phyloP scores from a whole-genome alignment of 2,329 filamentous ascomycete species.

The Metarhizium robertsii region DNA sequence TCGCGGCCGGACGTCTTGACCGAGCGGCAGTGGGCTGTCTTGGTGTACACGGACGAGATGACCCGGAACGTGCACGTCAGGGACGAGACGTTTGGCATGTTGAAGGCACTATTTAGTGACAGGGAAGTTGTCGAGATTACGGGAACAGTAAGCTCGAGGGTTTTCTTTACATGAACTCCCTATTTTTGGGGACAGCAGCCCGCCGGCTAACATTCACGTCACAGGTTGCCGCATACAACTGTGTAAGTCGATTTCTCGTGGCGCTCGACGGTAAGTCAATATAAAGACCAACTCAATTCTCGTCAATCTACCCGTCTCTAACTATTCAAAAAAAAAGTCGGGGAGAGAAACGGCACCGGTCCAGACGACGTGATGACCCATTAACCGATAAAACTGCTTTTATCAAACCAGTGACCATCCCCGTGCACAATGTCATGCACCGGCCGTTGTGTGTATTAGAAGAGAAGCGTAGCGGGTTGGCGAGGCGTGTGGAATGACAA shows the following conservation, averaged over 20 bases:
- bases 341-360: slow-evolving; percentile 45
- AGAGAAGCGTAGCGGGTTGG: not conserved
- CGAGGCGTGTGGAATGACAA: not conserved
- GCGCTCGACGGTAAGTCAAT: slow-evolving; percentile 60
- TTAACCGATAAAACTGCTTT: slow-evolving; percentile 13
- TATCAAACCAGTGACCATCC: not conserved
- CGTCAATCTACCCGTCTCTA: slow-evolving; percentile 5
- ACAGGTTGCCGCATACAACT: slow-evolving; percentile 67
- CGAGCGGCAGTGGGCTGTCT: slow-evolving; percentile 55
- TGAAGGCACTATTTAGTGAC: slow-evolving; percentile 56
- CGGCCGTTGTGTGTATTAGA: not conserved
- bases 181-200: slow-evolving; percentile 8
- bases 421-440: not conserved
- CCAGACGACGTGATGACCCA: slow-evolving; percentile 31
- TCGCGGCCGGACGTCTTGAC: slow-evolving; percentile 33
- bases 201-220: not conserved
- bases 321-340: slow-evolving; percentile 30
- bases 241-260: slow-evolving; percentile 74
- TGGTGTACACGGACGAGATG: slow-evolving; percentile 76
- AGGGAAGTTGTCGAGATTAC: slow-evolving; percentile 74
- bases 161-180: not conserved
- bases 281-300: not conserved
- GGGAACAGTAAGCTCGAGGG: slow-evolving; percentile 46
- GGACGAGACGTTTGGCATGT: slow-evolving; percentile 55
- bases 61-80: slow-evolving; percentile 62